Evolutionary conservation across 768 basidiomycete genomes (phyloP).

Genomic region (Royoungia palumana): DNA sequence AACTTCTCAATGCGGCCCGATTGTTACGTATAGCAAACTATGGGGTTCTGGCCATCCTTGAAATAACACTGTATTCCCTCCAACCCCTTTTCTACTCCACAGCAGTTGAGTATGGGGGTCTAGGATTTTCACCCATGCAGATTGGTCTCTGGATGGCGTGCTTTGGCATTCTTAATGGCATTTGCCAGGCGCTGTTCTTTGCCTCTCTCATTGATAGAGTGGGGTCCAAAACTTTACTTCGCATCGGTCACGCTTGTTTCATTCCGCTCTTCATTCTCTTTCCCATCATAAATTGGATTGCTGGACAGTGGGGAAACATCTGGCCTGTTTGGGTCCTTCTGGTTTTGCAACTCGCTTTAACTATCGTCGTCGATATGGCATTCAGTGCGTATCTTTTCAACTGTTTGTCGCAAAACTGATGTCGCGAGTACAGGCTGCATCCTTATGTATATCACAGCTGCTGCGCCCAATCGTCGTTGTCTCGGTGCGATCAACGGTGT

Average conservation of each 20-base stretch:
- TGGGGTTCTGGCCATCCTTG: constrained; percentile 32
- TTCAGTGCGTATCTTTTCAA: constrained; percentile 26
- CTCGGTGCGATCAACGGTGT: constrained; percentile 69
- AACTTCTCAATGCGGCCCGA: constrained; percentile 29
- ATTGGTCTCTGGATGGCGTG: constrained; percentile 38
- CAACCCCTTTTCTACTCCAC: constrained; percentile 41
- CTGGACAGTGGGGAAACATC: constrained; percentile 20
- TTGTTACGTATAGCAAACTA: constrained; percentile 37
- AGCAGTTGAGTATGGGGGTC: constrained; percentile 34
- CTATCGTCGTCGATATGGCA: constrained; percentile 29
- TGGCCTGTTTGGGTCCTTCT: constrained; percentile 29
- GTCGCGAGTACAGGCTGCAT: constrained; percentile 47
- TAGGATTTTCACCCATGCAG: constrained; percentile 34
- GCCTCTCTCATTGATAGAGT: constrained; percentile 27
- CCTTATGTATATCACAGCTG: constrained; percentile 64
- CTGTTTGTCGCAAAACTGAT: constrained; percentile 4
- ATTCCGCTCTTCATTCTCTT: constrained; percentile 31
- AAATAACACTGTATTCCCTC: constrained; percentile 35
- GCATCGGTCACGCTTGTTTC: constrained; percentile 25
- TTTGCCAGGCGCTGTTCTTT: constrained; percentile 34
- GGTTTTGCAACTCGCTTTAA: constrained; percentile 21
- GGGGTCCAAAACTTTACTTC: constrained; percentile 33
- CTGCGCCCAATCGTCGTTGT: constrained; percentile 62
- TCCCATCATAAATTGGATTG: constrained; percentile 29
- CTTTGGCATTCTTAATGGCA: constrained; percentile 31